These are phyloP conservation scores for Kwoniella mangroviensis DNA, from an alignment of 768 basidiomycete species.

Conservation along the genomic window DNA sequence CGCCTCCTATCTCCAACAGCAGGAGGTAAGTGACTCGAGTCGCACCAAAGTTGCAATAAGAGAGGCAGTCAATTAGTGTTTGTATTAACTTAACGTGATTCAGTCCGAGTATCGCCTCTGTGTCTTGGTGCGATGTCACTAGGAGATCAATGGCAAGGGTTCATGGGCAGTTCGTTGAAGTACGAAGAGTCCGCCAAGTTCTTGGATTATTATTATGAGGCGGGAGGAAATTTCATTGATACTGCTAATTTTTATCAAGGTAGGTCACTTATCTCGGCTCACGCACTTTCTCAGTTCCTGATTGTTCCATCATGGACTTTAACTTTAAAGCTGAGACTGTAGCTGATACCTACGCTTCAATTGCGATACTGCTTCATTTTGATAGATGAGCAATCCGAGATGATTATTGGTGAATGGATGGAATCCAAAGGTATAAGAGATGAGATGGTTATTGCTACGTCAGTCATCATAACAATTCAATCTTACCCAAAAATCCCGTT, in stretches of 20 bases:
- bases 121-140: slow-evolving; percentile 59
- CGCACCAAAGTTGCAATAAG: background rate
- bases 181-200: slow-evolving; percentile 58
- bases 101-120: slow-evolving; percentile 58
- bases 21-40: slow-evolving; percentile 29
- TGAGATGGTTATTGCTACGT: slow-evolving; percentile 57
- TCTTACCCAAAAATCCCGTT: background rate
- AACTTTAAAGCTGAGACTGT: too few relatives aligned
- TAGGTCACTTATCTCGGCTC: background rate
- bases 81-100: background rate
- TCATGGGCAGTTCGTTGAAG: slow-evolving; percentile 32
- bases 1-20: slow-evolving; percentile 57
- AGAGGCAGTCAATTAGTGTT: background rate
- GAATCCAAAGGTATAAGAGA: slow-evolving; percentile 61
- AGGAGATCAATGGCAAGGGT: slow-evolving; percentile 58
- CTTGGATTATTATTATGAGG: slow-evolving; percentile 60
- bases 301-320: too few relatives aligned
- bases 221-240: slow-evolving; percentile 64
- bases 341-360: background rate
- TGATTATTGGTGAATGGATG: slow-evolving; percentile 64
- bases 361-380: too few relatives aligned
- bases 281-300: background rate
- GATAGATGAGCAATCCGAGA: slow-evolving; percentile 64
- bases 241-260: slow-evolving; percentile 37
- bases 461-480: background rate